Evolutionary conservation across 768 basidiomycete species (phyloP), one percentile per base, ranked within the genome.

Genomic region (Trametopsis cervina): DNA sequence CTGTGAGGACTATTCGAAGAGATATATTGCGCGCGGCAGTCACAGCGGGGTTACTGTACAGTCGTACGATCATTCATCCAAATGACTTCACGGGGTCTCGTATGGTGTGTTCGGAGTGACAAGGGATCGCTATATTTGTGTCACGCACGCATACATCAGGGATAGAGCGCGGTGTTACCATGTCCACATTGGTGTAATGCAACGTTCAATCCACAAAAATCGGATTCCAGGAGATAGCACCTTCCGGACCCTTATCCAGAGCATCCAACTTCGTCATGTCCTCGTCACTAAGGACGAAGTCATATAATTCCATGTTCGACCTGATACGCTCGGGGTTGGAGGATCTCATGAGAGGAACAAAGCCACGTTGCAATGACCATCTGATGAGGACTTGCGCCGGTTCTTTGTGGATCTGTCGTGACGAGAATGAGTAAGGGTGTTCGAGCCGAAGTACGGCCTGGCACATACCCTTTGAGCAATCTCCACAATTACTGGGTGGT

Each of bases 291-390:
- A 96, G 68, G 45, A 78, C 77, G 56, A 94, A 94, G 57, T 88
- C 82, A 51, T 78, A 94, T 0, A 95, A 60, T 21, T 85, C 63
- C 1, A 79, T 66, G 54, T 96, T 96, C 5, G 82, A 81, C 21
- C 64, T 66, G 57, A 97, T 88, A 24, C 91, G 80, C 13, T 65
- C 66, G 0, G 82, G 75, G 2, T 78, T 86, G 24, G 76, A 76
- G 39, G 85, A 87, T 66, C 94, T 94, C 1, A 90, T 88, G 7
- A 97, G 75, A 0, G 89, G 87, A 0, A 89, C 74, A 55, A 78
- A 89, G 15, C 80, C 81, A 57, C 75, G 77, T 63, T 96, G 93
- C 29, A 97, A 68, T 23, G 90, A 93, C 89, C 92, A 96, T 20
- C 94, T 78, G 47, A 96, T 68, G 13, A 96, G 75, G 39, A 95